Evolutionary conservation across 495 filamentous ascomycete genomes (phyloP).

Genomic region (Annulohypoxylon maeteangense): DNA sequence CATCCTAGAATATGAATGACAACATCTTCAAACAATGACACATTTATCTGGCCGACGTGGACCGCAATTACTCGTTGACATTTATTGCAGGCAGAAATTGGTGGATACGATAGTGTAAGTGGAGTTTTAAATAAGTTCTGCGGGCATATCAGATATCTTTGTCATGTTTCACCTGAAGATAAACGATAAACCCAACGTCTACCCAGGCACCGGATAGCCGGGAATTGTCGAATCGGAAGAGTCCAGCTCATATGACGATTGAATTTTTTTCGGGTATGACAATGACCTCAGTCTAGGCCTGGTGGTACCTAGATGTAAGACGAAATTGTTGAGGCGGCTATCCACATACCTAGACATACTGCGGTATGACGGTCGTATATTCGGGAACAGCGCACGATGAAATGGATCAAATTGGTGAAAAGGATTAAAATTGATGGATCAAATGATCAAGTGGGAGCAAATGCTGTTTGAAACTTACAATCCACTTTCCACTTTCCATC

Average conservation of each 20-base stretch:
- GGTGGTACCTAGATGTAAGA: conserved; percentile 19
- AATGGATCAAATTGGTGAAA: neutral
- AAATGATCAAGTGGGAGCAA: conserved; percentile 5
- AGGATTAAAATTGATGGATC: no score
- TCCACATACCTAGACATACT: conserved; percentile 25
- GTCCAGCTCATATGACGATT: neutral
- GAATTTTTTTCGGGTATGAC: conserved; percentile 30
- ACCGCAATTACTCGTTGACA: neutral
- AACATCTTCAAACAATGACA: neutral
- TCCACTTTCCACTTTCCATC: neutral
- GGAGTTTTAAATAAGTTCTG: conserved; percentile 12
- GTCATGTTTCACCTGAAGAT: conserved; percentile 14
- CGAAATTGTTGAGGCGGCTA: conserved; percentile 35
- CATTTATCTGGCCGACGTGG: neutral
- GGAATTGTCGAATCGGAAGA: conserved; percentile 33
- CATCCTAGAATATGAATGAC: neutral
- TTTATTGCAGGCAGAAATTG: conserved; percentile 1
- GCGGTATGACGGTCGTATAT: conserved; percentile 24
- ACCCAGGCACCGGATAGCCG: neutral
- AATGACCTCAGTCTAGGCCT: conserved; percentile 15
- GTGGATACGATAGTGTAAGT: conserved; percentile 18
- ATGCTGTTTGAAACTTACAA: conserved; percentile 2
- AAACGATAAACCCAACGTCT: conserved; percentile 3
- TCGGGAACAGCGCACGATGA: conserved; percentile 25
- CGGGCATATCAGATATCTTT: conserved; percentile 7